Evolutionary conservation across 768 basidiomycete species (phyloP), one percentile per base, ranked within the genome.

Genomic region (Gyrodon lividus): DNA sequence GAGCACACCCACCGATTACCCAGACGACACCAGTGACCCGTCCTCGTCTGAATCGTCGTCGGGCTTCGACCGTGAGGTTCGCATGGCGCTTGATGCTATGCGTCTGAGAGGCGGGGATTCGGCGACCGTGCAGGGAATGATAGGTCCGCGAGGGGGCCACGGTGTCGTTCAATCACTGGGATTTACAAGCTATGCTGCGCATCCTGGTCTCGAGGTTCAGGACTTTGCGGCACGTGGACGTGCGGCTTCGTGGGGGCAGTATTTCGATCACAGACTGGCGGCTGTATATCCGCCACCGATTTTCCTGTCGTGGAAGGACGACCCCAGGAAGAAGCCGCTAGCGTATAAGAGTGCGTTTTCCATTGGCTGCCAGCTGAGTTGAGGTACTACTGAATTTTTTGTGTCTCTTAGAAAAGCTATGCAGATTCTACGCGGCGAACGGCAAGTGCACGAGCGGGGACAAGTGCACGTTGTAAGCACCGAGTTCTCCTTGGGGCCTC

Each of bases 391-490:
- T 20, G 17, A 8, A 17, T 34, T 34, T 28, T 19, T 22, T 38
- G 43, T 16, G 12, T 37, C 46, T 47, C 26, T 24, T 33, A 85
- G 83, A 82, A 1, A 84, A 84, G 52, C 78, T 77, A 23, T 86
- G 83, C 66, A 81, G 77, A 61, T 84, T 79, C 60, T 81, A 72
- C 59, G 68, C 67, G 23, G 56, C 65, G 2, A 76, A 72, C 30
- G 75, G 72, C 16, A 66, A 67, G 22, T 86, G 83, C 60, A 75
- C 79, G 1, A 78, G 73, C 55, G 83, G 82, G 10, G 72, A 71
- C 47, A 70, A 67, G 17, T 86, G 83, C 55, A 83, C 80, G 24
- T 86, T 85, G 83, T 84, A 43, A 66, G 83, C 69, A 43, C 24
- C 31, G 3, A 14, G 17, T 33, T 31, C 24, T 5, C 43, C 38